phyloP scores from a whole-genome alignment of 2,329 filamentous ascomycete genomes.

The Boeremia exigua region DNA sequence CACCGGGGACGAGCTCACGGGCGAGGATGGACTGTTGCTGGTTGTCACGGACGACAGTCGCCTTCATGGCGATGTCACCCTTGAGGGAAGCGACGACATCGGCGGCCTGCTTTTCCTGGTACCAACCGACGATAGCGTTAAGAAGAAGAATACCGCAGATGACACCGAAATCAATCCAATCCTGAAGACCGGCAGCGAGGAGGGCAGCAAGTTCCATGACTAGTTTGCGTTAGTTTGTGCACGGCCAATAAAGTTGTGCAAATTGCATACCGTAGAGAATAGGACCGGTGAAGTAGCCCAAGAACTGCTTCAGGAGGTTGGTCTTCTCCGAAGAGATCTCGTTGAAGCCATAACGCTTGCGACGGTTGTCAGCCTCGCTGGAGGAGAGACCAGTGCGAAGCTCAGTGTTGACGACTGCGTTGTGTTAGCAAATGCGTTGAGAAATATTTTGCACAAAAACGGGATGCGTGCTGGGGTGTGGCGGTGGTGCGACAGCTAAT shows the following conservation, averaged over 20 bases:
- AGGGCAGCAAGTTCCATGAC: slow-evolving; percentile 80
- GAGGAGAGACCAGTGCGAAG: slow-evolving; percentile 67
- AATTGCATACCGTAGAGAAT: slow-evolving; percentile 73
- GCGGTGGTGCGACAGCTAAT: slow-evolving; percentile 11
- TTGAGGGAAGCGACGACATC: slow-evolving; percentile 71
- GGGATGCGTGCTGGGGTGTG: slow-evolving; percentile 5
- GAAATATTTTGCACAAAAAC: slow-evolving; percentile 10
- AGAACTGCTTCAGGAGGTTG: slow-evolving; percentile 76
- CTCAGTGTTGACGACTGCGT: slow-evolving; percentile 65
- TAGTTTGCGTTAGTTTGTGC: slow-evolving; percentile 37
- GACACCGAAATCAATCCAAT: slow-evolving; percentile 78
- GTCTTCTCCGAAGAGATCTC: slow-evolving; percentile 76
- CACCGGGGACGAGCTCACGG: slow-evolving; percentile 76
- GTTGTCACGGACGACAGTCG: slow-evolving; percentile 71
- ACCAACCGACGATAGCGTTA: slow-evolving; percentile 79
- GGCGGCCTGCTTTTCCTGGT: slow-evolving; percentile 81
- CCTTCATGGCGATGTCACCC: slow-evolving; percentile 80
- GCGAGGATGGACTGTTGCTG: slow-evolving; percentile 72
- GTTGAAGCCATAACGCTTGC: slow-evolving; percentile 73
- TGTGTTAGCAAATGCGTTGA: slow-evolving; percentile 47
- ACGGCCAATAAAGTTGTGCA: slow-evolving; percentile 14
- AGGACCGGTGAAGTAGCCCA: slow-evolving; percentile 76
- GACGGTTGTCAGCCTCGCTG: slow-evolving; percentile 66
- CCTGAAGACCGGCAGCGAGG: slow-evolving; percentile 74
- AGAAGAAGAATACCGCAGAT: slow-evolving; percentile 77